These are phyloP conservation scores for Ophidiomyces ophidiicola DNA, from an alignment of 2,329 filamentous ascomycete species.

Conservation along the genomic window DNA sequence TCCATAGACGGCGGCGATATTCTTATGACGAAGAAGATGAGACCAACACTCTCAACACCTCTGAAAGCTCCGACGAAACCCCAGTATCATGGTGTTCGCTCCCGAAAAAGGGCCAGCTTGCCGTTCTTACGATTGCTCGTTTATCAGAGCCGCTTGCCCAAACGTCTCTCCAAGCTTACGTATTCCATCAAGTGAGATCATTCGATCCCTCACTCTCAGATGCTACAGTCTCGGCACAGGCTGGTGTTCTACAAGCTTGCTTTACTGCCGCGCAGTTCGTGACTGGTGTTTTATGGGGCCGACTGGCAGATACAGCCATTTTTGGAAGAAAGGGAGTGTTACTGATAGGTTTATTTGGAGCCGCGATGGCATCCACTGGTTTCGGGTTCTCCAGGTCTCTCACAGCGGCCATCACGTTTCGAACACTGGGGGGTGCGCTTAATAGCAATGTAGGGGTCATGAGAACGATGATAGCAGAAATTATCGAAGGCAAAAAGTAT, in stretches of 20 bases:
- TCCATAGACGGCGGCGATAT: slow-evolving; percentile 12
- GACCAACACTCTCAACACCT: slow-evolving; percentile 14
- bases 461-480: slow-evolving; percentile 62
- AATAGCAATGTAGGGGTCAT: slow-evolving; percentile 66
- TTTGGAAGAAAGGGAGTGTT: slow-evolving; percentile 67
- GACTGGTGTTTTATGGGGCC: slow-evolving; percentile 73
- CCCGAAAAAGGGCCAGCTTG: slow-evolving; percentile 63
- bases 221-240: slow-evolving; percentile 59
- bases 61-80: slow-evolving; percentile 22
- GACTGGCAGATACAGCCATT: slow-evolving; percentile 51
- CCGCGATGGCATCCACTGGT: slow-evolving; percentile 51
- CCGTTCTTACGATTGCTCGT: slow-evolving; percentile 64
- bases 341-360: slow-evolving; percentile 62
- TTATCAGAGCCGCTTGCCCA: slow-evolving; percentile 73
- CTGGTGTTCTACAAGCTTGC: slow-evolving; percentile 62
- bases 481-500: slow-evolving; percentile 56
- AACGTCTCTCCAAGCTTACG: slow-evolving; percentile 63
- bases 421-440: slow-evolving; percentile 52
- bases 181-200: slow-evolving; percentile 80
- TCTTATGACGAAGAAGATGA: slow-evolving; percentile 20
- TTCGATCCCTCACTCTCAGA: slow-evolving; percentile 51
- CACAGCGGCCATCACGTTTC: slow-evolving; percentile 49
- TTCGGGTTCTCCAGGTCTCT: slow-evolving; percentile 59
- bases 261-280: slow-evolving; percentile 75
- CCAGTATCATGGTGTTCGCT: slow-evolving; percentile 58